These are phyloP conservation scores for Dictyostelium purpureum DNA, from an alignment of 78 protist genomes.

Conservation along the genomic window DNA sequence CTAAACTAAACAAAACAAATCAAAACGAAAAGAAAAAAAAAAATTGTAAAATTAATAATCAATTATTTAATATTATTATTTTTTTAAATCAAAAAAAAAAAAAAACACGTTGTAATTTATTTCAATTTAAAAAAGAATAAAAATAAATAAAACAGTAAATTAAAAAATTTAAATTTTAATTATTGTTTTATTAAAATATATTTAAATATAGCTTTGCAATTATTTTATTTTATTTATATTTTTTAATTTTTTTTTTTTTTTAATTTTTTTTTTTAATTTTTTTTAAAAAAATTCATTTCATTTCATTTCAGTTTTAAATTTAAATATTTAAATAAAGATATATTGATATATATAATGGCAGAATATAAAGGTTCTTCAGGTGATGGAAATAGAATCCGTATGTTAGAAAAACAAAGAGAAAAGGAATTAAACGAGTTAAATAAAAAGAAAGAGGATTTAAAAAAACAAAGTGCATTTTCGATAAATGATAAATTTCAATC, in stretches of 20 bases:
- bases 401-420: conserved; percentile 62
- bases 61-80: not conserved
- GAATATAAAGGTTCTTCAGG: conserved; percentile 50
- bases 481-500: conserved; percentile 71
- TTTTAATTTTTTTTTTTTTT: not conserved
- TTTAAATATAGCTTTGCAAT: no score
- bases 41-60: not conserved
- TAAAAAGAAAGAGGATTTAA: conserved; percentile 47
- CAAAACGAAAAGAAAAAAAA: not conserved
- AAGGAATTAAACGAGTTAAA: conserved; percentile 39
- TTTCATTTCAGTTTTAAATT: not conserved
- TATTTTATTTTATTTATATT: not conserved
- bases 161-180: no score
- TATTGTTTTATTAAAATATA: no score
- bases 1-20: not conserved
- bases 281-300: not conserved
- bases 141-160: not conserved
- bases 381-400: conserved; percentile 52
- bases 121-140: not conserved
- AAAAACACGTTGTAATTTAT: not conserved
- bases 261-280: not conserved
- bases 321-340: not conserved
- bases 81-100: not conserved
- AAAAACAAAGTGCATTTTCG: not conserved
- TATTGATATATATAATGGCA: not conserved